Evolutionary conservation across 129 eudicot genomes (phyloP).

Genomic region (Flaveria bidentis): DNA sequence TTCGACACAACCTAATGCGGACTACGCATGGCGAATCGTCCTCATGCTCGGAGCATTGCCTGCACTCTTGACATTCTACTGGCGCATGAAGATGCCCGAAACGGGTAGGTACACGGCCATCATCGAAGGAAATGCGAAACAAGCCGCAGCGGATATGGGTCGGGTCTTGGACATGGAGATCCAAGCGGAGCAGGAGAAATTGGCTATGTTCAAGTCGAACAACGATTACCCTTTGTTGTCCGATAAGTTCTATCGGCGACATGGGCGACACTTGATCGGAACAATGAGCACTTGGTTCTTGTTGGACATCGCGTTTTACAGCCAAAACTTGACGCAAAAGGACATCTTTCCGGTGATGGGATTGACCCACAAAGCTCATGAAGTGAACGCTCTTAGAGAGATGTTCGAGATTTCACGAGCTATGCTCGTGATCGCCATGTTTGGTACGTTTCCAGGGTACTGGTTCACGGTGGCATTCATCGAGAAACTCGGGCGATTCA

Average conservation of each 20-base stretch:
- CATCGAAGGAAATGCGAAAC: slow-evolving; percentile 47
- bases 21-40: slow-evolving; percentile 56
- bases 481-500: slow-evolving; percentile 55
- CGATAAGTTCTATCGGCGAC: slow-evolving; percentile 35
- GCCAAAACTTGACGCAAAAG: slow-evolving; percentile 57
- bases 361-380: slow-evolving; percentile 19
- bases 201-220: slow-evolving; percentile 33
- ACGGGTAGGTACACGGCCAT: slow-evolving; percentile 58
- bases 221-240: slow-evolving; percentile 45
- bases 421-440: slow-evolving; percentile 51
- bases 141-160: slow-evolving; percentile 58
- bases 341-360: slow-evolving; percentile 49
- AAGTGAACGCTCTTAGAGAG: slow-evolving; percentile 35
- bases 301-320: slow-evolving; percentile 53
- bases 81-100: slow-evolving; percentile 71
- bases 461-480: slow-evolving; percentile 72
- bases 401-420: slow-evolving; percentile 63
- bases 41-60: slow-evolving; percentile 64
- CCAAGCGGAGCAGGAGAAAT: slow-evolving; percentile 44
- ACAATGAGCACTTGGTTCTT: slow-evolving; percentile 56
- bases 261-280: slow-evolving; percentile 52
- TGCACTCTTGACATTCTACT: slow-evolving; percentile 52
- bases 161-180: slow-evolving; percentile 53
- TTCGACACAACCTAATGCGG: slow-evolving; percentile 45
- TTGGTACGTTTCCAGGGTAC: slow-evolving; percentile 66